Evolutionary conservation across 257 asterid genomes (phyloP).

Genomic region (Solanum piurae): DNA sequence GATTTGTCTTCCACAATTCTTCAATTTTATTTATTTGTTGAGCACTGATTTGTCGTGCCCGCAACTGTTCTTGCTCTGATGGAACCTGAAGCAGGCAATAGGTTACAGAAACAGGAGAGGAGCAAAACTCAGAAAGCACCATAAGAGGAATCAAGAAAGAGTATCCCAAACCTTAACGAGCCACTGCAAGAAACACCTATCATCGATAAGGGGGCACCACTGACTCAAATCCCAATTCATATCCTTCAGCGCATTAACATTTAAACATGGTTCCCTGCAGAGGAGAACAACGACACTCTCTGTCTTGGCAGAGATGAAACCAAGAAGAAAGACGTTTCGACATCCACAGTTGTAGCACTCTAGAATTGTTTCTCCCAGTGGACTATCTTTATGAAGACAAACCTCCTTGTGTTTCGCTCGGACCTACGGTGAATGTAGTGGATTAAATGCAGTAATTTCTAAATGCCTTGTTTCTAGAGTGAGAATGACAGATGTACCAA

Average conservation of each 20-base stretch:
- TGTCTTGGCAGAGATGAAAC: constrained; percentile 95
- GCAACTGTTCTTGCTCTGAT: constrained; percentile 92
- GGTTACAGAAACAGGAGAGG: neutral
- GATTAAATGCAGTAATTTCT: neutral
- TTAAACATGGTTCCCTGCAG: constrained; percentile 95
- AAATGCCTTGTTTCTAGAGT: neutral
- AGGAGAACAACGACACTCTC: constrained; percentile 98
- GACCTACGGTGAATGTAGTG: constrained; percentile 38
- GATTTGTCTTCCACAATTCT: constrained; percentile 98
- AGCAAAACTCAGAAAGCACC: neutral
- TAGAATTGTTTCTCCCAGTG: constrained; percentile 91
- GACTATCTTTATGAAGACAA: constrained; percentile 98
- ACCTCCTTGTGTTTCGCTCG: constrained; percentile 99
- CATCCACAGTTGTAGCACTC: constrained; percentile 99
- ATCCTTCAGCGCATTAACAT: constrained; percentile 86
- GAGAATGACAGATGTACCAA: neutral
- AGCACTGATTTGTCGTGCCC: constrained; percentile 98
- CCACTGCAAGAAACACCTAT: constrained; percentile 97
- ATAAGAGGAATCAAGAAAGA: neutral
- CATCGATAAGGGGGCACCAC: constrained; percentile 99
- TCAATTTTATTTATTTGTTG: constrained; percentile 98
- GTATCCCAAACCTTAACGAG: constrained; percentile 60
- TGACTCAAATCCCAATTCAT: constrained; percentile 99
- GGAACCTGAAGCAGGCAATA: constrained; percentile 55
- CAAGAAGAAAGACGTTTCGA: constrained; percentile 91